Conservation (phyloP, 345 rosid genomes). For the Corchorus olitorius region DNA sequence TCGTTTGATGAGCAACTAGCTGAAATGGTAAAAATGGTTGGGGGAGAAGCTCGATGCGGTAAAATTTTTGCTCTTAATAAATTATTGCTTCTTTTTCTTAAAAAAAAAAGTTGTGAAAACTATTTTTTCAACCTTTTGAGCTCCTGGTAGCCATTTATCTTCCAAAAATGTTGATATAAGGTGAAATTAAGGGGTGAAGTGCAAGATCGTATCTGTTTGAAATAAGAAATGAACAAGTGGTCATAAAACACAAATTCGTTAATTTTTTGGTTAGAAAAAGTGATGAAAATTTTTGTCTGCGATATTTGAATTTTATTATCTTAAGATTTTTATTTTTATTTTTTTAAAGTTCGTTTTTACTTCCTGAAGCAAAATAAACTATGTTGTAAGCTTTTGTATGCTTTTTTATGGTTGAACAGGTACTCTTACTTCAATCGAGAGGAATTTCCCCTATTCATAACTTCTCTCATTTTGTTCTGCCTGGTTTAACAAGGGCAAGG, state of each 20-base stretch:
- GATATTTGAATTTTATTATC: neutral
- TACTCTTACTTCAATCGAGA: constrained; percentile 37
- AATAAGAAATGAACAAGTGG: neutral
- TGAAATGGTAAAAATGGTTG: too few relatives aligned
- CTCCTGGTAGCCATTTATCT: too few relatives aligned
- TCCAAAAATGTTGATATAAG: neutral
- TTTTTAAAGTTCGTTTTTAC: too few relatives aligned
- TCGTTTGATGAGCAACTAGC: too few relatives aligned
- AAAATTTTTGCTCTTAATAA: too few relatives aligned
- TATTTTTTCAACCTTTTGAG: too few relatives aligned
- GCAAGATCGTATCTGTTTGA: neutral
- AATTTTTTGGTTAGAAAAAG: neutral
- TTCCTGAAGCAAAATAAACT: too few relatives aligned
- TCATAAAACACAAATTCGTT: neutral
- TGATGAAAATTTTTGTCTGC: too few relatives aligned
- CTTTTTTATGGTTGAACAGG: constrained; percentile 32
- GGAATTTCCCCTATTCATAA: constrained; percentile 41
- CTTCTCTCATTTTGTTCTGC: constrained; percentile 46
- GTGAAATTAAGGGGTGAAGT: neutral
- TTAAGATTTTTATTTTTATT: too few relatives aligned
- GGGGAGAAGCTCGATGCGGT: too few relatives aligned
- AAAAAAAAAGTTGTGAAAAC: too few relatives aligned
- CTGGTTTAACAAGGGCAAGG: constrained; percentile 46
- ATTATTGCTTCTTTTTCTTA: too few relatives aligned
- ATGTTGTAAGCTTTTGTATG: neutral